These are phyloP conservation scores for Pythium brachiatum DNA, from an alignment of 352 stramenopile genomes.

Conservation along the genomic window DNA sequence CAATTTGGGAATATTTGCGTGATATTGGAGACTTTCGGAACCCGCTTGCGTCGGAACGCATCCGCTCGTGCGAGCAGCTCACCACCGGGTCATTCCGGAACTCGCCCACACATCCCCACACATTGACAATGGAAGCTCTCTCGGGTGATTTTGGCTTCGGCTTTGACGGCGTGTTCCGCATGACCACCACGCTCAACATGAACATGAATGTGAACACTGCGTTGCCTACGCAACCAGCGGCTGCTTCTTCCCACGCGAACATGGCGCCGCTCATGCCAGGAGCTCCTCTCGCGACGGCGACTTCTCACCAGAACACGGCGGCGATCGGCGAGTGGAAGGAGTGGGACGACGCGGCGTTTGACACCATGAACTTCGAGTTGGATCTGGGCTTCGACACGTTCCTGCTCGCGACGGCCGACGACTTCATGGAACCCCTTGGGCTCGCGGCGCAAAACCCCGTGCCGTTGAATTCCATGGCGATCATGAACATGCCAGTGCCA, in stretches of 20 bases:
- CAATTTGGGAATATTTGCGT: background rate
- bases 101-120: slow-evolving; percentile 6
- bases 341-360: slow-evolving; percentile 44
- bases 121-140: slow-evolving; percentile 20
- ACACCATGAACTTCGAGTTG: slow-evolving; percentile 44
- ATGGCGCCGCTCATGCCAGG: slow-evolving; percentile 8
- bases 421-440: slow-evolving; percentile 55
- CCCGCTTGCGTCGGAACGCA: slow-evolving; percentile 9
- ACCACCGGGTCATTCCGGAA: slow-evolving; percentile 18
- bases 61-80: slow-evolving; percentile 1
- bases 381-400: slow-evolving; percentile 68
- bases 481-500: slow-evolving; percentile 1
- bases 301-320: background rate
- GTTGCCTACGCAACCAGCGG: background rate
- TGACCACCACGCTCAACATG: background rate
- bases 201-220: slow-evolving; percentile 15
- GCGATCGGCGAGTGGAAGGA: slow-evolving; percentile 34
- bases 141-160: slow-evolving; percentile 19
- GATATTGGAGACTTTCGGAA: background rate
- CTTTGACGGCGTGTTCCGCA: slow-evolving; percentile 16
- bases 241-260: background rate
- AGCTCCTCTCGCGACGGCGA: background rate
- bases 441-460: slow-evolving; percentile 21
- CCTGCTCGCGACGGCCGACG: slow-evolving; percentile 50
- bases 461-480: slow-evolving; percentile 26